These are phyloP conservation scores for Ascocoryne sarcoides DNA, from an alignment of 2,329 filamentous ascomycete species.

Conservation along the genomic window DNA sequence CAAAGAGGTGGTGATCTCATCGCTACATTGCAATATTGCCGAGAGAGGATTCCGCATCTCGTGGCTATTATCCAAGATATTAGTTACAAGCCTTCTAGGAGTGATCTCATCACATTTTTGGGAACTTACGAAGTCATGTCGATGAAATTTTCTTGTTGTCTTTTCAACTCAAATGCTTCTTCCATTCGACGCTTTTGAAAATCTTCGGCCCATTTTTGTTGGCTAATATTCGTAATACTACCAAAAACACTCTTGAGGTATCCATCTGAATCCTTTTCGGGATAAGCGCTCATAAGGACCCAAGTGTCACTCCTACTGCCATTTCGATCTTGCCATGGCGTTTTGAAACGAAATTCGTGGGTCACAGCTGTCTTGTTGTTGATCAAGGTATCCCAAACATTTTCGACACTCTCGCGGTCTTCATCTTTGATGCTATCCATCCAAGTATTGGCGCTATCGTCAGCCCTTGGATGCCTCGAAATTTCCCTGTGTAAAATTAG, in stretches of 20 bases:
- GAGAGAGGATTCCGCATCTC: slow-evolving; percentile 71
- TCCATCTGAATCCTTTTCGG: slow-evolving; percentile 57
- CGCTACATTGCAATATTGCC: slow-evolving; percentile 67
- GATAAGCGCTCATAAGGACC: slow-evolving; percentile 70
- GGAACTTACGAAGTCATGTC: slow-evolving; percentile 50
- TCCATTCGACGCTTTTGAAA: slow-evolving; percentile 70
- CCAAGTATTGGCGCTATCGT: slow-evolving; percentile 55
- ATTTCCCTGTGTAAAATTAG: slow-evolving; percentile 42
- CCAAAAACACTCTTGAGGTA: slow-evolving; percentile 68
- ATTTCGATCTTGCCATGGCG: slow-evolving; percentile 50
- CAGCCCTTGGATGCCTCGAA: slow-evolving; percentile 53
- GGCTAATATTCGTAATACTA: slow-evolving; percentile 76
- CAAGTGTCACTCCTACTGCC: slow-evolving; percentile 59
- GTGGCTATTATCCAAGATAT: slow-evolving; percentile 39
- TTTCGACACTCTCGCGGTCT: slow-evolving; percentile 49
- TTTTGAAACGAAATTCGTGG: slow-evolving; percentile 68
- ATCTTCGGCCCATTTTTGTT: slow-evolving; percentile 77
- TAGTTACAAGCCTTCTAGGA: slow-evolving; percentile 1
- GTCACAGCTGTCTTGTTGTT: slow-evolving; percentile 55
- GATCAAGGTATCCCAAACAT: slow-evolving; percentile 55
- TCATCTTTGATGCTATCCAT: slow-evolving; percentile 63
- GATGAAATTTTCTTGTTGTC: slow-evolving; percentile 63
- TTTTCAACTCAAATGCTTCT: slow-evolving; percentile 73
- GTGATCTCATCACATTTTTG: slow-evolving; percentile 2
- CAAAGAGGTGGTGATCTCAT: slow-evolving; percentile 52